These are phyloP conservation scores for Gymnopilus junonius DNA, from an alignment of 768 basidiomycete species.

Conservation along the genomic window DNA sequence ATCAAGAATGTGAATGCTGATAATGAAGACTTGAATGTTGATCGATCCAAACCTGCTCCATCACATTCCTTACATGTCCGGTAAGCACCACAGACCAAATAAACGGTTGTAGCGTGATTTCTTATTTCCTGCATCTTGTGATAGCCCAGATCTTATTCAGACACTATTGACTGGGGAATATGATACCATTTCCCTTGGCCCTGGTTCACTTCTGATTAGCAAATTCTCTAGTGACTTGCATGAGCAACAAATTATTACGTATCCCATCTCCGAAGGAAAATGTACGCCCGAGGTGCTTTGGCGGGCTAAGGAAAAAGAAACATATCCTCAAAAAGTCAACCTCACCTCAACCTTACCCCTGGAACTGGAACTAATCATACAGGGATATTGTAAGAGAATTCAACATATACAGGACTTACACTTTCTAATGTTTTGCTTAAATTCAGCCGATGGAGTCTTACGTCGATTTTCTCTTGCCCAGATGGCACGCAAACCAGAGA, in stretches of 20 bases:
- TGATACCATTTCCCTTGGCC: constrained; percentile 26
- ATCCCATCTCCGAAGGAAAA: constrained; percentile 8
- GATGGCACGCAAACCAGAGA: constrained; percentile 33
- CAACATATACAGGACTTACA: constrained; percentile 4
- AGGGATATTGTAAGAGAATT: constrained; percentile 64
- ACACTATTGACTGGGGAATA: constrained; percentile 22
- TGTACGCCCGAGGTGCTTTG: constrained; percentile 26
- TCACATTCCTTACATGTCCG: constrained; percentile 5
- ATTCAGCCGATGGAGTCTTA: constrained; percentile 56
- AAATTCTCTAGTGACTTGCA: constrained; percentile 6
- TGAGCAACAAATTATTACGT: constrained; percentile 17
- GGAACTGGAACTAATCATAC: constrained; percentile 57
- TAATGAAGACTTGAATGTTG: constrained; percentile 29
- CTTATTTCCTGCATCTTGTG: not conserved
- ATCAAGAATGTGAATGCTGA: constrained; percentile 39
- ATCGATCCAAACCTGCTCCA: not conserved
- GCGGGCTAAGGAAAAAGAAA: constrained; percentile 19
- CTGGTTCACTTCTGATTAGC: constrained; percentile 15
- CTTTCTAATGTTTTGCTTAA: not conserved
- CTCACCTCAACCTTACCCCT: constrained; percentile 52
- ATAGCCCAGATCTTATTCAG: constrained; percentile 26
- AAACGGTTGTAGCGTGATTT: not conserved
- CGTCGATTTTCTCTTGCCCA: constrained; percentile 49
- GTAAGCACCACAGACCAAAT: not conserved
- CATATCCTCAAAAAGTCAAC: constrained; percentile 17